Conservation (phyloP, 305 asterid genomes). For the Fraxinus floribunda region DNA sequence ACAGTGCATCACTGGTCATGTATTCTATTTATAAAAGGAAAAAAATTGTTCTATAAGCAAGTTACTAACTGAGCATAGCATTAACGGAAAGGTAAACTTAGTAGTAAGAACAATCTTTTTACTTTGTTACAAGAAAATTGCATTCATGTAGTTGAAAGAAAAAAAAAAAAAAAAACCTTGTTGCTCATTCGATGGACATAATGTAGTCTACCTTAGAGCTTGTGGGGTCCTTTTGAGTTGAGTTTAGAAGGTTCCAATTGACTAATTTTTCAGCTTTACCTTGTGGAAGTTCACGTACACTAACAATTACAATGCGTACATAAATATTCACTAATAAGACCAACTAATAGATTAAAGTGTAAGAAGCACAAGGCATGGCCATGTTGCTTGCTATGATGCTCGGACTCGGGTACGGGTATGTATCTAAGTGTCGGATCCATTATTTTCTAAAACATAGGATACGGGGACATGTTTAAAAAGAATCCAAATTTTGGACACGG, state of each 20-base stretch:
- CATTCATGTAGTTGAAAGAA: neutral
- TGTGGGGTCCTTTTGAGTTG: neutral
- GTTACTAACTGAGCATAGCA: neutral
- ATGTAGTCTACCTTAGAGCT: neutral
- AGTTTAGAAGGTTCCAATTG: neutral
- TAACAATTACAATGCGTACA: neutral
- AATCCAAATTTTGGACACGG: too few relatives aligned
- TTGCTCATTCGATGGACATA: neutral
- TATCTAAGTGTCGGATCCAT: too few relatives aligned
- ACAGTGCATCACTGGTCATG: neutral
- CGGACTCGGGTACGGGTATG: too few relatives aligned
- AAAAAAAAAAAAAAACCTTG: neutral
- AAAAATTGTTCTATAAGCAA: neutral
- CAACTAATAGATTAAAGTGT: neutral
- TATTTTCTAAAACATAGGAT: too few relatives aligned
- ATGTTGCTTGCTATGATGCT: neutral
- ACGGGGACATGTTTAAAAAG: too few relatives aligned
- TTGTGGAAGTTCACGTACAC: neutral
- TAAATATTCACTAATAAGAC: neutral
- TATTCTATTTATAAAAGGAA: neutral
- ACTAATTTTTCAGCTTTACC: neutral
- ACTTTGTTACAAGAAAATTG: neutral
- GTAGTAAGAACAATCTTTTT: neutral
- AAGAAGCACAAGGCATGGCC: neutral
- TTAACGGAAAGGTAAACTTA: neutral